Conservation (phyloP, 2,329 filamentous ascomycete genomes). For the Amphichorda felina region DNA sequence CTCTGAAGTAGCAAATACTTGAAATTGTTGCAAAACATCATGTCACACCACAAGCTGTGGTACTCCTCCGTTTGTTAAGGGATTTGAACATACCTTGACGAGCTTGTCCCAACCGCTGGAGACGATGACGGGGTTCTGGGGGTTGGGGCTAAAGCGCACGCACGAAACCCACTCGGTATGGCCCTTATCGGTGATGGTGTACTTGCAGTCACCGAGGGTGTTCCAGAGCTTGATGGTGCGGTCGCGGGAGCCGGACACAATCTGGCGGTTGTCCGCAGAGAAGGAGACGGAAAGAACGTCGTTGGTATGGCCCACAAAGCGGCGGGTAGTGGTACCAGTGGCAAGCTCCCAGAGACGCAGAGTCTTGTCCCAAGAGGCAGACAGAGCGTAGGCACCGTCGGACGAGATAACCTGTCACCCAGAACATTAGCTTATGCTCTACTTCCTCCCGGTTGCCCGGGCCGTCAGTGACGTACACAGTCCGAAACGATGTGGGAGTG, state of each 20-base stretch:
- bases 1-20: slow-evolving; percentile 99
- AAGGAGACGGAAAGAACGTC: slow-evolving; percentile 99
- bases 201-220: slow-evolving; percentile 99
- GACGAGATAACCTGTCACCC: slow-evolving; percentile 82
- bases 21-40: slow-evolving; percentile 78
- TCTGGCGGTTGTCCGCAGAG: slow-evolving; percentile 99
- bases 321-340: slow-evolving; percentile 91
- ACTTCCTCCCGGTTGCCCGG: slow-evolving; percentile 6
- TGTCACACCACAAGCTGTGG: slow-evolving; percentile 25
- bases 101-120: slow-evolving; percentile 99
- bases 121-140: slow-evolving; percentile 99
- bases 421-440: slow-evolving; percentile 4
- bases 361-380: slow-evolving; percentile 99
- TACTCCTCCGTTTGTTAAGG: neutral
- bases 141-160: slow-evolving; percentile 99
- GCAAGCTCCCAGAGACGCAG: slow-evolving; percentile 99
- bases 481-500: slow-evolving; percentile 99
- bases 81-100: slow-evolving; percentile 74
- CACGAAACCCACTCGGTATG: slow-evolving; percentile 99
- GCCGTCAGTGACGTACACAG: slow-evolving; percentile 62
- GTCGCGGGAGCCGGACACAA: slow-evolving; percentile 97
- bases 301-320: slow-evolving; percentile 98
- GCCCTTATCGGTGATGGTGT: slow-evolving; percentile 99
- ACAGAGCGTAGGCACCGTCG: slow-evolving; percentile 97
- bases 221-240: slow-evolving; percentile 99